Conservation (phyloP, 192 early-diverging fungal species). For the Mortierella alpina region DNA sequence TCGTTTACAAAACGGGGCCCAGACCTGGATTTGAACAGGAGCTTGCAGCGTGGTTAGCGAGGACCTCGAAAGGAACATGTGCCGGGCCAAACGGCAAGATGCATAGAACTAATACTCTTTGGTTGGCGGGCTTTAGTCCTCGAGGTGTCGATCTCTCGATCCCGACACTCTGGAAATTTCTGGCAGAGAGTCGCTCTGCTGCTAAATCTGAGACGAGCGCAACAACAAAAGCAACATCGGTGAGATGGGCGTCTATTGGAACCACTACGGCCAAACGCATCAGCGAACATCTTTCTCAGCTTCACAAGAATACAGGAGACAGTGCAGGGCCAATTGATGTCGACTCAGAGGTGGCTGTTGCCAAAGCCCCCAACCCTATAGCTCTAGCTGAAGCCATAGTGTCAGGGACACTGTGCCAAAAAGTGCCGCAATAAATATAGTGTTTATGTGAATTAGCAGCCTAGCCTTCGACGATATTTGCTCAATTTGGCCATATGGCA, state of each 20-base stretch:
- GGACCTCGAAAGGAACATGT: neutral
- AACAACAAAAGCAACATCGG: neutral
- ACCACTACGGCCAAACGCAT: slow-evolving; percentile 31
- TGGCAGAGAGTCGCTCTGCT: neutral
- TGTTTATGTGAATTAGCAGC: too few species aligned
- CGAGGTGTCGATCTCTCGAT: slow-evolving; percentile 32
- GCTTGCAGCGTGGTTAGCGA: slow-evolving; percentile 10
- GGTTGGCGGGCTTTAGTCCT: slow-evolving; percentile 47
- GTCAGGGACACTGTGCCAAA: too few species aligned
- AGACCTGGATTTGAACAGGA: slow-evolving; percentile 17
- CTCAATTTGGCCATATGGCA: neutral
- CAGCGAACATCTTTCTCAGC: slow-evolving; percentile 12
- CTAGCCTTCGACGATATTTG: neutral
- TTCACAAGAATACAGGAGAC: too few species aligned
- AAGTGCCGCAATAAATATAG: too few species aligned
- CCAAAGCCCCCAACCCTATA: slow-evolving; percentile 25
- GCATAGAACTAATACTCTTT: neutral
- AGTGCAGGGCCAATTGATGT: neutral
- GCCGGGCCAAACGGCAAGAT: neutral
- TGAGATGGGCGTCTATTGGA: slow-evolving; percentile 35
- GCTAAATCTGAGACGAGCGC: neutral
- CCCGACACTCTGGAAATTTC: neutral
- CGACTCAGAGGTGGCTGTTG: neutral
- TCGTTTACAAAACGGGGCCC: slow-evolving; percentile 35
- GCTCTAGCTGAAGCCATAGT: slow-evolving; percentile 26